These are phyloP conservation scores for Apiospora phragmitis DNA, from an alignment of 2,329 filamentous ascomycete genomes.

Conservation along the genomic window DNA sequence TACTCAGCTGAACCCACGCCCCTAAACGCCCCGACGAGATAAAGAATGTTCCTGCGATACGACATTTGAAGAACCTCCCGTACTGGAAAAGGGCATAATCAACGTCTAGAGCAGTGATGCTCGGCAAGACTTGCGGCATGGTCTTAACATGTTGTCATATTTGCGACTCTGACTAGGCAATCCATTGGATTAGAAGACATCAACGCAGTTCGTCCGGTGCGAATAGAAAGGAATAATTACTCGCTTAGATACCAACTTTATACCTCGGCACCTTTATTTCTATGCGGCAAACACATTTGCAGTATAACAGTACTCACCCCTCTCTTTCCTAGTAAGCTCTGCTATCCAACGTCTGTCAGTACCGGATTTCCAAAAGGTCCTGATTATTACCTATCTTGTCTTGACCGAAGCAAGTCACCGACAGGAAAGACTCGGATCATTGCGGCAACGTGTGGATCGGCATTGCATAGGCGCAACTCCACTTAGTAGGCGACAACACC, in stretches of 20 bases:
- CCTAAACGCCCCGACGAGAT: not conserved
- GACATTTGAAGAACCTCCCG: not conserved
- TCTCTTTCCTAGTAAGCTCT: not conserved
- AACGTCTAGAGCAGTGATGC: not conserved
- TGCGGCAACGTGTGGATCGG: not conserved
- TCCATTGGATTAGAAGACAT: not conserved
- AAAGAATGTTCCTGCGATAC: not conserved
- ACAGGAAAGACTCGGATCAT: not conserved
- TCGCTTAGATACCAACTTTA: not conserved
- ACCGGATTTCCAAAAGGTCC: not conserved
- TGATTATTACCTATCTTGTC: not conserved
- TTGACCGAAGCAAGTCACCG: not conserved
- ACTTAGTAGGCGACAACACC: not conserved
- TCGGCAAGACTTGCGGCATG: not conserved
- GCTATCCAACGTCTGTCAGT: not conserved
- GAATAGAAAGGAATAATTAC: not conserved
- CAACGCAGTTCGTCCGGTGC: not conserved
- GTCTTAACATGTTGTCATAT: not conserved
- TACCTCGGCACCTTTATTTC: not conserved
- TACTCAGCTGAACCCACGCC: no score
- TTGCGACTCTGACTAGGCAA: not conserved
- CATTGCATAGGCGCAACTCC: slow-evolving; percentile 1
- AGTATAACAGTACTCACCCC: not conserved
- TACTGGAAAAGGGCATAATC: not conserved
- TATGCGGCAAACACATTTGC: not conserved